A percentile compares a stretch with the other conserved stretches of the same genome.
phyloP scores from a whole-genome alignment of 2,329 filamentous ascomycete genomes.

The Zarea fungicola region DNA sequence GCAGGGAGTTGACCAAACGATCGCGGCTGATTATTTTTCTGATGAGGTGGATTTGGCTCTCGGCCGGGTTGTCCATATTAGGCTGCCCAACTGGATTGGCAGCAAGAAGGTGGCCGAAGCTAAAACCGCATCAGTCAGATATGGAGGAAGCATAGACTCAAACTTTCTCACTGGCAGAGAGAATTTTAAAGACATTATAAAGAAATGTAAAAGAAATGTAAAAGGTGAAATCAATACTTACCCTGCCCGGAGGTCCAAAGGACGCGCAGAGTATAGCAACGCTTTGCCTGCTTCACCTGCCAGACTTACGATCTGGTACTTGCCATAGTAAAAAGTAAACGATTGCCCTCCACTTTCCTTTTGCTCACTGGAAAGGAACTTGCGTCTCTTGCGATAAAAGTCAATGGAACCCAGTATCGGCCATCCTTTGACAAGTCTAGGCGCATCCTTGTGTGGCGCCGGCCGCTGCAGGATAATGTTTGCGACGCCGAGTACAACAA shows the following conservation, averaged over 20 bases:
- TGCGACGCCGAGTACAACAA: constrained; percentile 22
- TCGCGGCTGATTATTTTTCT: constrained; percentile 33
- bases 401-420: constrained; percentile 39
- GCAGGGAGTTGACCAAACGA: constrained; percentile 33
- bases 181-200: not conserved
- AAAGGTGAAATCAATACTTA: constrained; percentile 23
- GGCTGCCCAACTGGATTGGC: constrained; percentile 21
- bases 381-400: constrained; percentile 42
- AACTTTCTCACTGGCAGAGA: not conserved
- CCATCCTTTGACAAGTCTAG: constrained; percentile 22
- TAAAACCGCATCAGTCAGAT: too few species aligned
- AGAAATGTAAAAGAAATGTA: not conserved
- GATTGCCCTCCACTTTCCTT: constrained; percentile 30
- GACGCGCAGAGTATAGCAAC: constrained; percentile 40
- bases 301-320: constrained; percentile 39
- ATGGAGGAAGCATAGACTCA: too few species aligned
- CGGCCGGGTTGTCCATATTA: constrained; percentile 18
- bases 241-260: constrained; percentile 39
- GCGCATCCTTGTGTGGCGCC: constrained; percentile 21
- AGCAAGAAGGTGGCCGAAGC: too few species aligned
- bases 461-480: constrained; percentile 22
- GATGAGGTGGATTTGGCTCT: constrained; percentile 25
- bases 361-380: constrained; percentile 35
- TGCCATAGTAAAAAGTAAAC: constrained; percentile 46
- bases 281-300: constrained; percentile 37